These are phyloP conservation scores for Psilocybe tampanensis DNA, from an alignment of 768 basidiomycete genomes.

Conservation along the genomic window DNA sequence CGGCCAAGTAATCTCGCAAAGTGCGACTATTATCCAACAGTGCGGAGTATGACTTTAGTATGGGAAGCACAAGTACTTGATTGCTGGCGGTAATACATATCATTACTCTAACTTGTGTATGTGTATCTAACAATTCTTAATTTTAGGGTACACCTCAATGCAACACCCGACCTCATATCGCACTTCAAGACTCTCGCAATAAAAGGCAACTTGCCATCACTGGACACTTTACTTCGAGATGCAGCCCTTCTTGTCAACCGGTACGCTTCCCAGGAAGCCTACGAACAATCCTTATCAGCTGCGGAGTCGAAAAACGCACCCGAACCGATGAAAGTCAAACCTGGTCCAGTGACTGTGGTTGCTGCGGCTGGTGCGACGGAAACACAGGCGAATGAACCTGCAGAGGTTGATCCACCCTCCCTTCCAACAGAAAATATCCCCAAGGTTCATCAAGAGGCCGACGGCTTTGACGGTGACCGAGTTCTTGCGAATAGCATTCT, in stretches of 20 bases:
- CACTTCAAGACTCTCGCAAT: not conserved
- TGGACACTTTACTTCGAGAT: not conserved
- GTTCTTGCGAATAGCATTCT: constrained; percentile 23
- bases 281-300: not conserved
- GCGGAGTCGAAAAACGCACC: not conserved
- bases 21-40: constrained; percentile 24
- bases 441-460: constrained; percentile 8
- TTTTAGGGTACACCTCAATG: not conserved
- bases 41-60: constrained; percentile 22
- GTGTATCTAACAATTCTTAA: not conserved
- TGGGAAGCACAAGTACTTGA: constrained; percentile 21
- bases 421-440: not conserved
- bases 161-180: not conserved
- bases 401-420: not conserved
- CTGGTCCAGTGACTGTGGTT: not conserved
- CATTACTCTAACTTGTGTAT: too few species aligned
- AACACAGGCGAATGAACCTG: not conserved
- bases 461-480: constrained; percentile 22
- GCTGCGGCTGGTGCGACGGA: not conserved
- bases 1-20: constrained; percentile 20
- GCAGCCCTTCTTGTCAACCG: not conserved
- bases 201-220: not conserved
- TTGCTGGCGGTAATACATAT: constrained; percentile 13
- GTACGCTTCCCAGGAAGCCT: not conserved
- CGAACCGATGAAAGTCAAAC: not conserved